Conservation (phyloP, 1,284 basidiomycete genomes). For the Fereydounia khargensis region DNA sequence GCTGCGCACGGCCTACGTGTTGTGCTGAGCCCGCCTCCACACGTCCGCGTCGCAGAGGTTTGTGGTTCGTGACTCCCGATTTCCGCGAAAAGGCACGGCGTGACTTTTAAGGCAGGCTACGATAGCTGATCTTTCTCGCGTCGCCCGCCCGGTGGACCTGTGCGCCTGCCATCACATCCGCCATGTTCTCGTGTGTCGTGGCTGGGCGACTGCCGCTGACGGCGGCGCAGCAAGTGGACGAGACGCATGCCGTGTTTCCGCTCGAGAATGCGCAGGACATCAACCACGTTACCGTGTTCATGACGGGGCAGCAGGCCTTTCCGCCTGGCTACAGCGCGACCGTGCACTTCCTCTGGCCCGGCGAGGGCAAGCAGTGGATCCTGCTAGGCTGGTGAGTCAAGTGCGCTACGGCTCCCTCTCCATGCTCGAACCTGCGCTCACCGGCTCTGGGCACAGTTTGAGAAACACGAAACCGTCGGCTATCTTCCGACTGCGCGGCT, state of each 20-base stretch:
- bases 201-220: constrained; percentile 50
- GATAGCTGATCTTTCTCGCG: too few relatives aligned
- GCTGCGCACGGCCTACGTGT: too few relatives aligned
- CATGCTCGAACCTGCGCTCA: background rate
- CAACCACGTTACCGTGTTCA: constrained; percentile 52
- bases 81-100: too few relatives aligned
- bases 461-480: constrained; percentile 52
- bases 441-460: constrained; percentile 12
- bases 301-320: constrained; percentile 51
- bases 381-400: constrained; percentile 41
- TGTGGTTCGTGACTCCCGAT: too few relatives aligned
- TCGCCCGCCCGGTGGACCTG: too few relatives aligned
- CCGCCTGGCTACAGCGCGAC: constrained; percentile 50
- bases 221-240: constrained; percentile 47
- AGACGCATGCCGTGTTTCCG: constrained; percentile 50
- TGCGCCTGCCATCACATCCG: too few relatives aligned
- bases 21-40: too few relatives aligned
- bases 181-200: constrained; percentile 54
- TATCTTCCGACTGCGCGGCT: constrained; percentile 42
- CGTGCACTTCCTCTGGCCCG: constrained; percentile 50
- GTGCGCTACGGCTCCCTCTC: background rate
- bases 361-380: constrained; percentile 29
- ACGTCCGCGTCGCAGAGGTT: too few relatives aligned
- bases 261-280: constrained; percentile 41
- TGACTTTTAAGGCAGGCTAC: too few relatives aligned